Percentiles rank a stretch among this genome's conserved stretches.
phyloP scores from a whole-genome alignment of 176 grass and related monocot species.

The Areca catechu region DNA sequence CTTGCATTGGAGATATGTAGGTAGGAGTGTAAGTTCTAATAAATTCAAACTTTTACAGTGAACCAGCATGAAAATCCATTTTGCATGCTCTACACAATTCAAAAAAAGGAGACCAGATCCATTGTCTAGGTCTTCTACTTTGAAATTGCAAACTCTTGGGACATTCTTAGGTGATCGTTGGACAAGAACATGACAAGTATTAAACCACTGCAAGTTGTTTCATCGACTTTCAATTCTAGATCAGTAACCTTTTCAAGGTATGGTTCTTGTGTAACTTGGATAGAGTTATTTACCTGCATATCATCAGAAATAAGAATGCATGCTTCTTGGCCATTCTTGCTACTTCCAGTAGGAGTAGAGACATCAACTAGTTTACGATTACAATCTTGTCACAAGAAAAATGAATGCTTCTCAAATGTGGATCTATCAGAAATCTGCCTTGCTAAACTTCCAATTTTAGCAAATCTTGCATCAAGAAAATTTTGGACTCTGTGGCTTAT shows the following conservation, averaged over 20 bases:
- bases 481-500: conserved; percentile 8
- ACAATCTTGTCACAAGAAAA: conserved; percentile 22
- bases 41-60: conserved; percentile 44
- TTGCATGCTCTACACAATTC: conserved; percentile 53
- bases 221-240: background rate
- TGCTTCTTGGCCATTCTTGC: conserved; percentile 25
- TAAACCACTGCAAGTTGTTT: background rate
- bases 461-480: conserved; percentile 10
- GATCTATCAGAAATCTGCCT: background rate
- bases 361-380: conserved; percentile 9
- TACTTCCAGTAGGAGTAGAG: conserved; percentile 15
- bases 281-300: conserved; percentile 16
- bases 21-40: conserved; percentile 58
- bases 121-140: conserved; percentile 47
- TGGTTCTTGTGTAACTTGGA: conserved; percentile 16
- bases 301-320: conserved; percentile 15
- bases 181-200: background rate
- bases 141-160: conserved; percentile 18
- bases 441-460: background rate
- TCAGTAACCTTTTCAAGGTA: background rate
- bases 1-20: conserved; percentile 49
- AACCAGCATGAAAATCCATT: conserved; percentile 42
- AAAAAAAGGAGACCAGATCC: conserved; percentile 66
- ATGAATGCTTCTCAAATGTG: background rate
- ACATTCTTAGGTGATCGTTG: conserved; percentile 14